Evolutionary conservation across 768 basidiomycete species (phyloP).

Genomic region (Suillus fuscotomentosus): DNA sequence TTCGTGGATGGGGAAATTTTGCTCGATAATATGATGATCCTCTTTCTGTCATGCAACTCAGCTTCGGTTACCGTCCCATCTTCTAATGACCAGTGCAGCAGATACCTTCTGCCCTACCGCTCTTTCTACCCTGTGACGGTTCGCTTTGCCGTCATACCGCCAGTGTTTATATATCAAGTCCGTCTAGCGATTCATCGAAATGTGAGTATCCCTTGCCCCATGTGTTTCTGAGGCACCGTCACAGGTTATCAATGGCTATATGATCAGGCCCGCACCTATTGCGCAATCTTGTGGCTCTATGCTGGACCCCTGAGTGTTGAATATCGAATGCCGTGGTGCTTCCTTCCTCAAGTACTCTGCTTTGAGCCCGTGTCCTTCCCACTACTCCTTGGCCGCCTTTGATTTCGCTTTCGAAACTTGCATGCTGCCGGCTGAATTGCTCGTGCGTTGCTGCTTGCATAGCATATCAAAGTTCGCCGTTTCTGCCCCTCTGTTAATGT

Average conservation of each 20-base stretch:
- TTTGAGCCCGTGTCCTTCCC: not conserved
- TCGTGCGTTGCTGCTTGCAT: not conserved
- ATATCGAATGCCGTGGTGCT: not conserved
- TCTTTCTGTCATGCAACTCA: not conserved
- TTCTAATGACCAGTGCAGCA: not conserved
- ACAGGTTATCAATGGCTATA: not conserved
- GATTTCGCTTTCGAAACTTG: not conserved
- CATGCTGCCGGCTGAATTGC: not conserved
- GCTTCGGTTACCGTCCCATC: not conserved
- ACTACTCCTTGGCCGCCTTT: not conserved
- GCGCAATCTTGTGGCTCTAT: not conserved
- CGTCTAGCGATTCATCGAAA: not conserved
- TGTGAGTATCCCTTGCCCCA: not conserved
- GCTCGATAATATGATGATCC: not conserved
- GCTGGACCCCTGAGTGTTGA: not conserved
- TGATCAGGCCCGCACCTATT: not conserved
- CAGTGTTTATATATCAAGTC: not conserved
- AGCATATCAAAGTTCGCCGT: not conserved
- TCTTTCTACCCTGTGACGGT: too few species aligned
- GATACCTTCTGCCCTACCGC: not conserved
- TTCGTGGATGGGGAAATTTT: not conserved
- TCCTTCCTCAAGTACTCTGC: not conserved
- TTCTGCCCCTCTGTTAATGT: too few species aligned
- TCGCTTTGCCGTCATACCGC: too few species aligned
- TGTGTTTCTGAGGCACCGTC: not conserved